Conservation (phyloP, 2,329 filamentous ascomycete species). For the Didymella segeticola region DNA sequence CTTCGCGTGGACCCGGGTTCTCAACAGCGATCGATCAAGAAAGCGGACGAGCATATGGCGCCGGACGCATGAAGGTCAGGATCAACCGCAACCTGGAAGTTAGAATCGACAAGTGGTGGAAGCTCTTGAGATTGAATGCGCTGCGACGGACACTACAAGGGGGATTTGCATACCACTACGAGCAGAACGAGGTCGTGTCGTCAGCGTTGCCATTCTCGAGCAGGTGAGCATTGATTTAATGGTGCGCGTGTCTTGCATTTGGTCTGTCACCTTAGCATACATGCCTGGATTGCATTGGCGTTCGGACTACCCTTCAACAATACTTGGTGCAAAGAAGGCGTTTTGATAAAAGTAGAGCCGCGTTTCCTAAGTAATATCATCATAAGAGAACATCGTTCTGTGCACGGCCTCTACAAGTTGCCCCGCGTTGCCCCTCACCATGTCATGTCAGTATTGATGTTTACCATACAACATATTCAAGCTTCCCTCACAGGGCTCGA, state of each 20-base stretch:
- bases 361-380: not conserved
- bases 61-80: conserved; percentile 64
- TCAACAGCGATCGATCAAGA: conserved; percentile 68
- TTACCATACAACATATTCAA: conserved; percentile 8
- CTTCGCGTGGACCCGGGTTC: conserved; percentile 70
- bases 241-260: not conserved
- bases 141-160: conserved; percentile 65
- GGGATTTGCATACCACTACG: conserved; percentile 47
- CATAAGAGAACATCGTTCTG: not conserved
- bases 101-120: conserved; percentile 77
- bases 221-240: conserved; percentile 7
- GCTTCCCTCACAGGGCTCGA: not conserved
- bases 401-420: conserved; percentile 1
- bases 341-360: conserved; percentile 1
- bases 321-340: not conserved
- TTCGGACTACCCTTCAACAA: not conserved
- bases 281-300: conserved; percentile 17
- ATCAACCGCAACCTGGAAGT: conserved; percentile 66
- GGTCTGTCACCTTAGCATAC: conserved; percentile 6
- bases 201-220: conserved; percentile 42
- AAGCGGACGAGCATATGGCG: conserved; percentile 65
- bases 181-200: conserved; percentile 47
- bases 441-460: conserved; percentile 17
- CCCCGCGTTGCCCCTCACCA: conserved; percentile 41
- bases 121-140: conserved; percentile 68